These are phyloP conservation scores for Monascus purpureus DNA, from an alignment of 495 filamentous ascomycete genomes.

Conservation along the genomic window DNA sequence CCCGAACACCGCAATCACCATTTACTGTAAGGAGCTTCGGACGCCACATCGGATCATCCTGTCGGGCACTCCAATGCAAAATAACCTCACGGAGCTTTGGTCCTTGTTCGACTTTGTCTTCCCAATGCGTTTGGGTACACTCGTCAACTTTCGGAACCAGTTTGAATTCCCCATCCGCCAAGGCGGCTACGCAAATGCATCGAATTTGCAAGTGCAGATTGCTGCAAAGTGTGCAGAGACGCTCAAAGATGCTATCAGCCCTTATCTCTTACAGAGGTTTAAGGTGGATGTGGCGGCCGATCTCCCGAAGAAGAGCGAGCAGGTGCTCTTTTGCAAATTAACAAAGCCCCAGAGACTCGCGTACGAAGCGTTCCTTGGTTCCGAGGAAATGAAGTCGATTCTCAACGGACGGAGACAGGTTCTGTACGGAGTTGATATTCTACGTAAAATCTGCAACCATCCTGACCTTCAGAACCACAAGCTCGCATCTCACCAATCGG, in stretches of 20 bases:
- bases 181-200: conserved; percentile 88
- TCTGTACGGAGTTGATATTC: conserved; percentile 74
- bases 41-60: conserved; percentile 84
- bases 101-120: conserved; percentile 94
- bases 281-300: conserved; percentile 91
- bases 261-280: conserved; percentile 83
- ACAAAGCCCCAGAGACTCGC: conserved; percentile 58
- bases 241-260: conserved; percentile 78
- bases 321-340: conserved; percentile 88
- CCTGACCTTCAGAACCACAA: conserved; percentile 70
- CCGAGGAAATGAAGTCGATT: conserved; percentile 69
- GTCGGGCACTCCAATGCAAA: conserved; percentile 95
- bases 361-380: conserved; percentile 69
- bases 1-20: conserved; percentile 80
- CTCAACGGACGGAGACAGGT: conserved; percentile 59
- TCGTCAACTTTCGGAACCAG: conserved; percentile 75
- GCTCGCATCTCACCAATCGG: conserved; percentile 37
- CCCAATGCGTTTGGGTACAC: conserved; percentile 84
- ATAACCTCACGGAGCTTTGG: conserved; percentile 94
- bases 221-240: conserved; percentile 82
- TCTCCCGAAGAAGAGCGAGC: conserved; percentile 86
- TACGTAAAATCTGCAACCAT: conserved; percentile 96
- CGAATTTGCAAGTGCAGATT: conserved; percentile 81
- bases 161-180: conserved; percentile 87
- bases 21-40: conserved; percentile 79